Base-by-base conservation (phyloP, 768 basidiomycete genomes). In the Neoboletus brunneissimus region DNA sequence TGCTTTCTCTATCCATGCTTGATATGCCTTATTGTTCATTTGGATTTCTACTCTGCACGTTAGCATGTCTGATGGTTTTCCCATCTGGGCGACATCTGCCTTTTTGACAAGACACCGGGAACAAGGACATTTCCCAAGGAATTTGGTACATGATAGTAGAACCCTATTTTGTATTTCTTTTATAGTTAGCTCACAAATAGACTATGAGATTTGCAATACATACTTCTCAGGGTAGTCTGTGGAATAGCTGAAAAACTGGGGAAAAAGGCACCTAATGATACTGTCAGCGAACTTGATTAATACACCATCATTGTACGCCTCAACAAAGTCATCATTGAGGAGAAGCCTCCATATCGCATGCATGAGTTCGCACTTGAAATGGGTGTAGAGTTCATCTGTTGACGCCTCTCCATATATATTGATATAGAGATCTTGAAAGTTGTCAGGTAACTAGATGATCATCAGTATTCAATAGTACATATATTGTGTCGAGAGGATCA, bases 151-250 rank as follows among this genome's bases (percentile, higher is more conserved):
- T 0, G 29, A 20, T 0, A 58, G 2, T 0, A 60, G 5, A 0
- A 60, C n/a, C 18, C 56, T 60, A 6, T 0, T 12, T n/a, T 1
- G 20, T 4, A 41, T n/a, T 5, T 12, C 3, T 46, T 29, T 0
- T 45, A 9, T 27, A 1, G n/a, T 44, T 29, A 52, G 51, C 22
- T 0, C 12, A 22, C 0, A 0, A 12, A 27, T 27, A 29, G 4
- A 29, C 4, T 7, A 29, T 3, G 5, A 29, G 27, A 29, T 29
- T 29, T 7, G 27, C 27, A 7, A 29, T 29, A 29, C 41, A 4
- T 32, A 57, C 59, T 60, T 60, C 42, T 57, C 59, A 0, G 55
- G 56, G n/a, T 57, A 60, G 18, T 60, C 55, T 0, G 52, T 48
- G 0, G 40, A 48, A 25, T 60, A 57, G 12, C 11, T 54, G 4